Evolutionary conservation across 2,329 filamentous ascomycete species (phyloP), one percentile per base, ranked within the genome.

Genomic region (Amesomyces nigricolor): DNA sequence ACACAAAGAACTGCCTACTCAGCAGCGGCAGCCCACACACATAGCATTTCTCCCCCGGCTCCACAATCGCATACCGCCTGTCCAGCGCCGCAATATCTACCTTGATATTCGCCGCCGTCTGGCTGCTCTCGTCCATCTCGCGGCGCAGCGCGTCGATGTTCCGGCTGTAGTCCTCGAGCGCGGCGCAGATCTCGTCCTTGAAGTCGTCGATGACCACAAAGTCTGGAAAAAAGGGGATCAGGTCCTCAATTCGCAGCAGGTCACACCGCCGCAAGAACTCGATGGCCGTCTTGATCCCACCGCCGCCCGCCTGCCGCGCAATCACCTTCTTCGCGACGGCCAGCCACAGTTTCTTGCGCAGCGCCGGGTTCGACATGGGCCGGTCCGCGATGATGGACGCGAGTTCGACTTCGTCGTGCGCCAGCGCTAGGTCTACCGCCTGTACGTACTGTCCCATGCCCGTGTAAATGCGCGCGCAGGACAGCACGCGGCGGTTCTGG

Each of bases 131-230:
- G 69, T 99, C 94, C 94, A 99, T 99, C 70, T 97, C 92, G 61
- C 86, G 84, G 67, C 91, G 91, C 39, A 99, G 75, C 1, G 77
- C 78, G 66, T 97, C 94, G 62, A 99, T 99, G 63, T 89, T 90
- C 38, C 89, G 87, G 46, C 85, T 88, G 73, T 99, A 99, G 61
- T 95, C 89, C 71, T 99, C 94, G 1, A 99, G 79, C 1, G 95
- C 94, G 0, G 83, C 78, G 73, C 94, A 99, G 38, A 99, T 97
- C 69, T 99, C 94, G 61, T 97, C 91, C 68, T 97, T 96, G 79
- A 99, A 99, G 70, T 97, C 94, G 68, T 99, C 94, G 59, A 99
- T 97, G 50, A 97, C 88, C 22, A 97, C 91, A 68, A 99, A 99
- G 69, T 99, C 94, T 0, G 94, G 94, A 73, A 99, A 99, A 76